Conservation (phyloP, 441 rosid genomes). For the Pelargonium exstipulatum region DNA sequence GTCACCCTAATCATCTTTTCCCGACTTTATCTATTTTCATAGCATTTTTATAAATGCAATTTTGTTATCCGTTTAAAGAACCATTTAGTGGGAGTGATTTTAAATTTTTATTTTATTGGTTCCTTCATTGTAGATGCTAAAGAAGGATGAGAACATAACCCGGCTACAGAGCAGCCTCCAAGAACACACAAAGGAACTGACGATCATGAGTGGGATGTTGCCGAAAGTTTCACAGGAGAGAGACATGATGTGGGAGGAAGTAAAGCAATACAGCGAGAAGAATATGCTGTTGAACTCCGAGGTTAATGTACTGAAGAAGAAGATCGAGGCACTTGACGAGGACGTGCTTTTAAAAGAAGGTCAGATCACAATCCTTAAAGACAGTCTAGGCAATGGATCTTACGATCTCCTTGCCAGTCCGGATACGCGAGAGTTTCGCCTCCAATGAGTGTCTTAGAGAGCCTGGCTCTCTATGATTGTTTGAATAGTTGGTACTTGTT, state of each 20-base stretch:
- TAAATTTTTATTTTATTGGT: neutral
- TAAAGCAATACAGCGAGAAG: conserved; percentile 64
- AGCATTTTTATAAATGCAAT: too few species aligned
- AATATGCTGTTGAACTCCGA: conserved; percentile 79
- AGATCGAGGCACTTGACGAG: conserved; percentile 69
- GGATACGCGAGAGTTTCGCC: conserved; percentile 39
- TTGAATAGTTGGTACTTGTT: conserved; percentile 24
- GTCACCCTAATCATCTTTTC: too few species aligned
- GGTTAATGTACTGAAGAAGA: conserved; percentile 52
- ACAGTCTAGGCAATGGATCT: conserved; percentile 47
- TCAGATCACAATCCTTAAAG: conserved; percentile 82
- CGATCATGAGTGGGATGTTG: conserved; percentile 43
- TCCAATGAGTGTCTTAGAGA: conserved; percentile 26
- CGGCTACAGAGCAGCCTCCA: conserved; percentile 51
- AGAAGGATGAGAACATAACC: conserved; percentile 61
- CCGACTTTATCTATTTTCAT: too few species aligned
- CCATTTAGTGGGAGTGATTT: neutral
- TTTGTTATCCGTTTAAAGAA: too few species aligned
- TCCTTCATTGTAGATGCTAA: conserved; percentile 43
- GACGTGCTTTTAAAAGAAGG: conserved; percentile 86
- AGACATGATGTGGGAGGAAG: conserved; percentile 79
- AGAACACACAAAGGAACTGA: conserved; percentile 52
- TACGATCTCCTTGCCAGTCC: conserved; percentile 57
- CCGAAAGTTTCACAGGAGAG: conserved; percentile 74
- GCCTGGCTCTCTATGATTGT: conserved; percentile 6